Evolutionary conservation across 1,284 basidiomycete species (phyloP).

Genomic region (Ganoderma resinaceum): DNA sequence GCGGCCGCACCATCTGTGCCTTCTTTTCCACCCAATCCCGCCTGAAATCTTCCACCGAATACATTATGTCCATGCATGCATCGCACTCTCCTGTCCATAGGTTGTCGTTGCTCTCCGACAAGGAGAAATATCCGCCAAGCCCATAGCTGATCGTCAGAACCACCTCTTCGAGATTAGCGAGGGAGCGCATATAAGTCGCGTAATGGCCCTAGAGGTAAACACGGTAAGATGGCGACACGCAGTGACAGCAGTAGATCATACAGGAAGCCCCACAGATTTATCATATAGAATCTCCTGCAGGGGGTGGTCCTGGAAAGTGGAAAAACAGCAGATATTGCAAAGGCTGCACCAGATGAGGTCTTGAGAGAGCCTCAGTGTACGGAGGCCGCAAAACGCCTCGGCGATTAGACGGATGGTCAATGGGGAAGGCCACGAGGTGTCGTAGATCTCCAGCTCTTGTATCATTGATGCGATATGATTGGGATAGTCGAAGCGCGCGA

Average conservation of each 20-base stretch:
- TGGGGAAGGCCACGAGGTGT: slow-evolving; percentile 32
- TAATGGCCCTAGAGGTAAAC: slow-evolving; percentile 21
- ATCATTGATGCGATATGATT: slow-evolving; percentile 22
- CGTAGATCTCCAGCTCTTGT: slow-evolving; percentile 28
- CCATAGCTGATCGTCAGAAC: slow-evolving; percentile 25
- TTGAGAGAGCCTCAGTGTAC: slow-evolving; percentile 27
- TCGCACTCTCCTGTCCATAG: slow-evolving; percentile 33
- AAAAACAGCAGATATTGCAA: slow-evolving; percentile 31
- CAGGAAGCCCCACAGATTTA: slow-evolving; percentile 29
- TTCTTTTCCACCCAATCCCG: slow-evolving; percentile 28
- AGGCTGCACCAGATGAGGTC: slow-evolving; percentile 31
- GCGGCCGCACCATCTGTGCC: slow-evolving; percentile 16
- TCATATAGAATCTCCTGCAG: slow-evolving; percentile 27
- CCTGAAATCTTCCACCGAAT: slow-evolving; percentile 19
- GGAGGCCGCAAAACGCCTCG: slow-evolving; percentile 24
- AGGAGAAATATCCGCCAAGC: slow-evolving; percentile 16
- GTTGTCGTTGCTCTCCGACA: slow-evolving; percentile 18
- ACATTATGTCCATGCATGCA: slow-evolving; percentile 34
- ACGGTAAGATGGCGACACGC: background rate
- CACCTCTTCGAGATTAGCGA: slow-evolving; percentile 22
- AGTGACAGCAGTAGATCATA: background rate
- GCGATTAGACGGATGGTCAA: slow-evolving; percentile 22
- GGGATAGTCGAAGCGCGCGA: slow-evolving; percentile 27
- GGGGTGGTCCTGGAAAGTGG: slow-evolving; percentile 30
- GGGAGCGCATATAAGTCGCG: slow-evolving; percentile 17